Evolutionary conservation across 331 rosid species (phyloP), one percentile per base, ranked within the genome.

Genomic region (Malus hybrid): DNA sequence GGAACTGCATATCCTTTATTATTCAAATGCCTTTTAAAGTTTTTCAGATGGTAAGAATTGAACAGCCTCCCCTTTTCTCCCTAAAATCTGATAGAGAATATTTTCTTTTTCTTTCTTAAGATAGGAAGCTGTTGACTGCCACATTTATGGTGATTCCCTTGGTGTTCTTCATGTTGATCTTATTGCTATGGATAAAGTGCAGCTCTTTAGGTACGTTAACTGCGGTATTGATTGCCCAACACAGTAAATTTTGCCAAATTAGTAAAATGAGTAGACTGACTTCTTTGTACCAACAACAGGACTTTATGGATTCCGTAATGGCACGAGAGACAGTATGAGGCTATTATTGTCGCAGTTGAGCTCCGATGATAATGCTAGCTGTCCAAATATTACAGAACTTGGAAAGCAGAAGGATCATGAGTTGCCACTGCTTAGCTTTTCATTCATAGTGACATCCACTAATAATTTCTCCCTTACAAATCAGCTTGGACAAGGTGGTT

Each of bases 401-500:
- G 42, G 76, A 46, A 53, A 2, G 46, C 70, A 20, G 52, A 69
- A 68, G 72, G 76, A 80, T 62, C 79, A 69, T 15, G 72, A 63
- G 56, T 58, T 75, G 71, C 79, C 83, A 50, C 16, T 28, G 14
- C 79, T 69, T 66, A 80, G 72, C 75, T 75, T 63, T 70, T 53
- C 79, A 61, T 75, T 78, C 28, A 4, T 69, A 5, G 44, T 55
- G 24, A 29, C 22, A 62, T 61, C 76, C 52, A 69, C 76, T n/a
- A 56, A 75, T 36, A 75, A 75, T 44, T 80, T 63, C 26, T 80
- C 72, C 9, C 39, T 29, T 3, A 15, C 63, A 55, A 78, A 72
- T 63, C 42, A 78, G 73, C 72, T 75, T 13, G 70, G 76, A 53
- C 72, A 75, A 70, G 80, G 63, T 75, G 76, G 68, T 39, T 78